A percentile compares a stretch with the other conserved stretches of the same genome.
These are phyloP conservation scores for Ascochyta viciae-villosae DNA, from an alignment of 2,329 filamentous ascomycete genomes.

Conservation along the genomic window DNA sequence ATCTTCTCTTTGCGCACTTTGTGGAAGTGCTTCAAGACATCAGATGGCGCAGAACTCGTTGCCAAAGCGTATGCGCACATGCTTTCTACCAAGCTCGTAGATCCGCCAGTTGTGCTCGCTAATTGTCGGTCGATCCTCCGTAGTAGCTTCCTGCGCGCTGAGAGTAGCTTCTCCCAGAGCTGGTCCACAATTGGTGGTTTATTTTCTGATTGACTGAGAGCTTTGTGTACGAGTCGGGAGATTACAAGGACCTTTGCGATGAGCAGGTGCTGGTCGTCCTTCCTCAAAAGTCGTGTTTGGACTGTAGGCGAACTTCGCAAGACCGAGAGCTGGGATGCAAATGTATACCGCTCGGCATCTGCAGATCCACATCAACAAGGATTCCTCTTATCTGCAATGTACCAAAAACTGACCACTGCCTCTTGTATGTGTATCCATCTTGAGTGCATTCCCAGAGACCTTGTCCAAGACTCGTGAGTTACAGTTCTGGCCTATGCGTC, in stretches of 20 bases:
- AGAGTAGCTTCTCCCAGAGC: slow-evolving; percentile 68
- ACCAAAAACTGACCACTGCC: slow-evolving; percentile 47
- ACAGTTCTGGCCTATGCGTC: slow-evolving; percentile 76
- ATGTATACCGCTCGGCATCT: slow-evolving; percentile 55
- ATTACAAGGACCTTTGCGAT: slow-evolving; percentile 74
- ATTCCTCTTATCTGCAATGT: slow-evolving; percentile 18
- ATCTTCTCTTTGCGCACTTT: slow-evolving; percentile 75
- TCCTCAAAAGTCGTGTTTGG: slow-evolving; percentile 61
- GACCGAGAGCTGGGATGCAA: slow-evolving; percentile 64
- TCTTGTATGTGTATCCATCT: slow-evolving; percentile 54
- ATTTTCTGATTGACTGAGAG: slow-evolving; percentile 63
- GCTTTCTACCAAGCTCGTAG: slow-evolving; percentile 68
- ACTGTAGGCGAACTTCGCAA: slow-evolving; percentile 63
- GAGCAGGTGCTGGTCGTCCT: slow-evolving; percentile 59
- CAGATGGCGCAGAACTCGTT: slow-evolving; percentile 78
- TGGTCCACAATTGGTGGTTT: slow-evolving; percentile 65
- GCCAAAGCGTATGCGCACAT: slow-evolving; percentile 83
- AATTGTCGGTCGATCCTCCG: slow-evolving; percentile 66
- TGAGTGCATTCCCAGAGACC: slow-evolving; percentile 66
- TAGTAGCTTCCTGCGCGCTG: slow-evolving; percentile 69
- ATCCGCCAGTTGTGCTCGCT: slow-evolving; percentile 47
- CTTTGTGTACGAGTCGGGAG: slow-evolving; percentile 76
- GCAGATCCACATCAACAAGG: slow-evolving; percentile 20
- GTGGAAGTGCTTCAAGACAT: slow-evolving; percentile 81
- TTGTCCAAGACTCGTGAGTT: slow-evolving; percentile 73